These are phyloP conservation scores for Aspergillus terreus DNA, from an alignment of 2,329 filamentous ascomycete species.

Conservation along the genomic window DNA sequence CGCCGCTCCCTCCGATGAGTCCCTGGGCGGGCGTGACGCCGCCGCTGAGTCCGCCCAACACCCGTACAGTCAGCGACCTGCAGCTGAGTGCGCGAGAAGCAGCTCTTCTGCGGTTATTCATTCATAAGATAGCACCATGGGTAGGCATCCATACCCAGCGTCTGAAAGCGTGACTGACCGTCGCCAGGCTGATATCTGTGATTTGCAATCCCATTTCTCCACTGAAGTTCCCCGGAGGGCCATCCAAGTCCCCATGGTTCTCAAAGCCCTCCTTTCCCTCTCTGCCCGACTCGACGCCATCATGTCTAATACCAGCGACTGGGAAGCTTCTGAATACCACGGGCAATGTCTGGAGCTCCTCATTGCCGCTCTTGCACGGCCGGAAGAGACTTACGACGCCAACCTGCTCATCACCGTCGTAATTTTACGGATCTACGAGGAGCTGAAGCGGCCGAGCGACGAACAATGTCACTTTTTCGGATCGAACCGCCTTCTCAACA, in stretches of 20 bases:
- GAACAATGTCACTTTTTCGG: slow-evolving; percentile 37
- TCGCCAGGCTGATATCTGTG: slow-evolving; percentile 31
- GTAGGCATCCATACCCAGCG: slow-evolving; percentile 14
- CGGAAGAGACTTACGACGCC: slow-evolving; percentile 43
- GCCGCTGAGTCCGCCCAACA: slow-evolving; percentile 11
- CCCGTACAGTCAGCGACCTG: slow-evolving; percentile 6
- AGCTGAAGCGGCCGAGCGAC: slow-evolving; percentile 33
- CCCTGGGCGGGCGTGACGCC: slow-evolving; percentile 11
- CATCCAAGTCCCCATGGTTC: slow-evolving; percentile 44
- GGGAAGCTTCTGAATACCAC: slow-evolving; percentile 44
- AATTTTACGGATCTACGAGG: slow-evolving; percentile 48
- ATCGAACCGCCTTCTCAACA: slow-evolving; percentile 37
- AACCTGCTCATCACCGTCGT: slow-evolving; percentile 49
- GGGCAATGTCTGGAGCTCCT: slow-evolving; percentile 46
- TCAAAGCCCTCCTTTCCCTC: slow-evolving; percentile 47
- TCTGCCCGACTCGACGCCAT: slow-evolving; percentile 45
- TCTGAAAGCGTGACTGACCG: not conserved
- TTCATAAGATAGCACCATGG: slow-evolving; percentile 32
- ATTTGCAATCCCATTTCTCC: slow-evolving; percentile 38
- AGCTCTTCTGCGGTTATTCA: slow-evolving; percentile 31
- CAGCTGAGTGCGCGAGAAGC: slow-evolving; percentile 29
- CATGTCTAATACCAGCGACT: slow-evolving; percentile 34
- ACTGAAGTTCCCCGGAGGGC: slow-evolving; percentile 47
- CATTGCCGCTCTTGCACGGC: slow-evolving; percentile 43
- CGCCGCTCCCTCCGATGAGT: slow-evolving; percentile 12